Evolutionary conservation across 1,284 basidiomycete species (phyloP).

Genomic region (Papiliotrema terrestris): DNA sequence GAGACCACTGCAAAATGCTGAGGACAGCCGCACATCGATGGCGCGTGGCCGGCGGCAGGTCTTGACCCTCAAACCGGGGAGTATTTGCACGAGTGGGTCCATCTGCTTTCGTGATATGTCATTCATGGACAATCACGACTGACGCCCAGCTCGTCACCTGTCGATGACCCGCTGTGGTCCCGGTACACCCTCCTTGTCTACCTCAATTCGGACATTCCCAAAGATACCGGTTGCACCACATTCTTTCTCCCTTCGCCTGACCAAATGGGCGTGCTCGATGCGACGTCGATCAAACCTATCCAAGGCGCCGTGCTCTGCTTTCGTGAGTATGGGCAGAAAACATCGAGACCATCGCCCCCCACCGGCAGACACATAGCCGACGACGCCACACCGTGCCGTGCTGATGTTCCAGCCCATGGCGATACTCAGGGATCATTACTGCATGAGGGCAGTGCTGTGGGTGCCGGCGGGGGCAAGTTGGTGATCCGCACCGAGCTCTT

Average conservation of each 20-base stretch:
- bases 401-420: conserved; percentile 36
- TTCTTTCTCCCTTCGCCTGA: conserved; percentile 55
- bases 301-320: conserved; percentile 56
- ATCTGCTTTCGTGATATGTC: neutral
- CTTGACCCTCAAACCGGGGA: conserved; percentile 51
- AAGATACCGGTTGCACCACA: conserved; percentile 55
- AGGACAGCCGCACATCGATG: conserved; percentile 54
- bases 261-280: conserved; percentile 51
- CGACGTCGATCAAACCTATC: conserved; percentile 54
- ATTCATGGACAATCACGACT: conserved; percentile 4
- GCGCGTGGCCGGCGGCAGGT: conserved; percentile 58
- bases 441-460: conserved; percentile 50
- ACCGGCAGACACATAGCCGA: neutral
- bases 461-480: conserved; percentile 44
- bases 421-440: conserved; percentile 47
- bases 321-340: conserved; percentile 45
- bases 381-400: no score
- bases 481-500: conserved; percentile 50
- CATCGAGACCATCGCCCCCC: neutral
- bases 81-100: conserved; percentile 57
- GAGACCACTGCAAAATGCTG: conserved; percentile 6
- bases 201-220: conserved; percentile 52
- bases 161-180: conserved; percentile 49
- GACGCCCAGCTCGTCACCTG: conserved; percentile 33
- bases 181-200: conserved; percentile 58